Evolutionary conservation across 768 basidiomycete genomes (phyloP).

Genomic region (Xanthoconium purpureum): DNA sequence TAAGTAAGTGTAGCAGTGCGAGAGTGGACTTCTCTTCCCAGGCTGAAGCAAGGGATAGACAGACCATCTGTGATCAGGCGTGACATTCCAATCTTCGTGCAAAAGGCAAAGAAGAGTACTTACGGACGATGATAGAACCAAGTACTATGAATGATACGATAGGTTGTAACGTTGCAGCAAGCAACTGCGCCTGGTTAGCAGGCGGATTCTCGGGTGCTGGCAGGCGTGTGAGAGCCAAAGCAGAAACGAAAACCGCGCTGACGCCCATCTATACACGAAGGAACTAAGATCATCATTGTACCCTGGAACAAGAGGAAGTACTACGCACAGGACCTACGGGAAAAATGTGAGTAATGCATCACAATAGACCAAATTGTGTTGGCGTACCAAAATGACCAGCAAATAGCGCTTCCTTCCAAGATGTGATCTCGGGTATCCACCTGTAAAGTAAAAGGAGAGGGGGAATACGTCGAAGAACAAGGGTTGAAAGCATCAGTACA

Average conservation of each 20-base stretch:
- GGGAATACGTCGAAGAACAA: slow-evolving; percentile 79
- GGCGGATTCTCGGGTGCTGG: slow-evolving; percentile 60
- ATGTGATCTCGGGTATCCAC: slow-evolving; percentile 83
- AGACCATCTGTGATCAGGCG: slow-evolving; percentile 50
- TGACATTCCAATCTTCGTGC: not conserved
- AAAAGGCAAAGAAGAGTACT: slow-evolving; percentile 24
- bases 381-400: slow-evolving; percentile 81
- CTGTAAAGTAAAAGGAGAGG: slow-evolving; percentile 70
- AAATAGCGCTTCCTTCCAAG: slow-evolving; percentile 86
- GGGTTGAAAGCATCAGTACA: slow-evolving; percentile 61
- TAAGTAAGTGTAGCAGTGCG: slow-evolving; percentile 45
- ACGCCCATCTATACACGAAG: slow-evolving; percentile 73
- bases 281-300: not conserved
- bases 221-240: slow-evolving; percentile 62
- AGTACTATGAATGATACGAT: slow-evolving; percentile 88
- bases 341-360: not conserved
- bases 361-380: slow-evolving; percentile 3
- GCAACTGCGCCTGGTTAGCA: slow-evolving; percentile 61
- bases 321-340: slow-evolving; percentile 50
- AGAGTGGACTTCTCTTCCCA: slow-evolving; percentile 46
- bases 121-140: slow-evolving; percentile 80
- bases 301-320: not conserved
- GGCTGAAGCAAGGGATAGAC: slow-evolving; percentile 65
- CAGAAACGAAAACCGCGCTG: slow-evolving; percentile 84
- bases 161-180: slow-evolving; percentile 73